A percentile compares a stretch with the other conserved stretches of the same genome.
These are phyloP conservation scores for Termitomyces sp. DNA, from an alignment of 768 basidiomycete species.

Conservation along the genomic window DNA sequence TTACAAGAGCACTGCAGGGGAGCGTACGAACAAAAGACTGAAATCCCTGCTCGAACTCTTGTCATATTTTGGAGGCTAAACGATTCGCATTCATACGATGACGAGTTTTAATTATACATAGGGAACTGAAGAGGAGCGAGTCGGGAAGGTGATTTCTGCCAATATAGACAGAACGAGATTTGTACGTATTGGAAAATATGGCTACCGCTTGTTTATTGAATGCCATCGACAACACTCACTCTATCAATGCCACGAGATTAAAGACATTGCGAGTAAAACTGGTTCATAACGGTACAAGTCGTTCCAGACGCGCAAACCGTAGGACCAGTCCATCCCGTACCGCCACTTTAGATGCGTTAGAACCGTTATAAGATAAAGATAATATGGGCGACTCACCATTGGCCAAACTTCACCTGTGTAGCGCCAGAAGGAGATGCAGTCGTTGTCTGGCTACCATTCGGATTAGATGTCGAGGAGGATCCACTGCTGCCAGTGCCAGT, in stretches of 20 bases:
- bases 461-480: conserved; percentile 4
- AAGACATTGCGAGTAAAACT: conserved; percentile 28
- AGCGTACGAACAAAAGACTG: too few species aligned
- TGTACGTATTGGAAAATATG: not conserved
- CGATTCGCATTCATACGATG: too few species aligned
- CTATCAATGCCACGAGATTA: conserved; percentile 5
- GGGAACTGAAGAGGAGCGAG: not conserved
- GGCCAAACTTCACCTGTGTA: conserved; percentile 28
- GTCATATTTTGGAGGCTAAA: too few species aligned
- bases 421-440: conserved; percentile 14
- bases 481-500: not conserved
- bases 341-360: conserved; percentile 17
- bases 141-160: not conserved
- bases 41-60: too few species aligned
- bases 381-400: conserved; percentile 22
- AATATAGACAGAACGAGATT: not conserved
- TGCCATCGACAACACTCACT: not conserved
- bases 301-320: conserved; percentile 23
- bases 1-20: too few species aligned
- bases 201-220: not conserved
- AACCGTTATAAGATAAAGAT: not conserved
- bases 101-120: not conserved
- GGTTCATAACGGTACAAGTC: conserved; percentile 22
- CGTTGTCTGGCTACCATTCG: not conserved
- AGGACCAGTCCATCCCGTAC: conserved; percentile 23